These are phyloP conservation scores for Dictyostelium brefeldianum DNA, from an alignment of 78 protist genomes.

Conservation along the genomic window DNA sequence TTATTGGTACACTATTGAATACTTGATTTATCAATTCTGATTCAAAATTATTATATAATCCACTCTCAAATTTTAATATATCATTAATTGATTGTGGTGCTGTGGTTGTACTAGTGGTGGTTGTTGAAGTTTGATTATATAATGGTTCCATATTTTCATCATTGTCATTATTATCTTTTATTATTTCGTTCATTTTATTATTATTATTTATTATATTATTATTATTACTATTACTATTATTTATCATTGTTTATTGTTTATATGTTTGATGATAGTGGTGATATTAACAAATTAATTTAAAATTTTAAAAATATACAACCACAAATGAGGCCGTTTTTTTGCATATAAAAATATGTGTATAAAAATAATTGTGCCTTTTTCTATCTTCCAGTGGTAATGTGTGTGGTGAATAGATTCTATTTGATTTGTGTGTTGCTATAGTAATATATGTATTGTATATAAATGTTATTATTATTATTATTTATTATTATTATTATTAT, in stretches of 20 bases:
- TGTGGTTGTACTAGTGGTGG: neutral
- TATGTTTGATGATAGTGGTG: neutral
- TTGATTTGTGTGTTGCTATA: too few species aligned
- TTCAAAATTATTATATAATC: neutral
- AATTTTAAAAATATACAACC: neutral
- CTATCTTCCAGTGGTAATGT: too few species aligned
- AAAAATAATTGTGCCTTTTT: too few species aligned
- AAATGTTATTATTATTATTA: too few species aligned
- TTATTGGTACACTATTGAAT: slow-evolving; percentile 16
- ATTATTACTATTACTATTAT: neutral
- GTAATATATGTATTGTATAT: too few species aligned
- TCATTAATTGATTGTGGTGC: neutral
- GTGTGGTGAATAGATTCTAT: too few species aligned
- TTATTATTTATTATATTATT: too few species aligned
- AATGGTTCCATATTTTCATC: neutral
- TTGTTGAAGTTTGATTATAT: neutral
- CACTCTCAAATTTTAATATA: neutral
- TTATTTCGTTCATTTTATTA: too few species aligned
- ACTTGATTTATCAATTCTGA: neutral
- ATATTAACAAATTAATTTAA: too few species aligned
- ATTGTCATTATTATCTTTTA: neutral
- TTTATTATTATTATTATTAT: too few species aligned
- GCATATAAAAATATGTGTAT: neutral
- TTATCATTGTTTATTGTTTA: neutral
- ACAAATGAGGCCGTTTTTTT: neutral